These are phyloP conservation scores for Tieghemostelium lacteum DNA, from an alignment of 78 protist species.

Conservation along the genomic window DNA sequence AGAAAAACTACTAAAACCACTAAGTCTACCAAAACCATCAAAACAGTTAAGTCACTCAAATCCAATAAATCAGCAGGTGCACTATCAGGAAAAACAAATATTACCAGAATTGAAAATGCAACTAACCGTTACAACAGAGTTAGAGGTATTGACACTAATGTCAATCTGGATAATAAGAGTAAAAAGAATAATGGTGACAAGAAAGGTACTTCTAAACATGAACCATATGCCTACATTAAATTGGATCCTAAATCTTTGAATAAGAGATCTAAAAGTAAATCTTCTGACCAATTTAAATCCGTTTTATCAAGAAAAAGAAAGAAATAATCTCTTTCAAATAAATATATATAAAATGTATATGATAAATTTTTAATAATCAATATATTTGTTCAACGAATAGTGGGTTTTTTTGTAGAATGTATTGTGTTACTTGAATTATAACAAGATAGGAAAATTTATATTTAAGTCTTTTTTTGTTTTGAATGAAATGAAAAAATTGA, in stretches of 20 bases:
- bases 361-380: no score
- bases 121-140: constrained; percentile 45
- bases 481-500: no score
- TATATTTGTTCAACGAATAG: no score
- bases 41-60: neutral
- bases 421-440: no score
- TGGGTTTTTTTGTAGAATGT: no score
- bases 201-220: constrained; percentile 6
- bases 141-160: constrained; percentile 52
- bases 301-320: neutral
- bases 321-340: no score
- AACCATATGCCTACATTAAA: constrained; percentile 73
- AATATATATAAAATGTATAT: no score
- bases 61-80: neutral
- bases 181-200: constrained; percentile 31
- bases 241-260: constrained; percentile 68
- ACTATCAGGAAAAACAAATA: no score
- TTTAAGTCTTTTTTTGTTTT: no score
- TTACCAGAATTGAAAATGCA: constrained; percentile 33
- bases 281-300: neutral
- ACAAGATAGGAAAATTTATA: no score
- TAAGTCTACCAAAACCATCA: constrained; percentile 10
- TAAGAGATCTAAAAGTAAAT: constrained; percentile 27
- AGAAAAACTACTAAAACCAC: constrained; percentile 11
- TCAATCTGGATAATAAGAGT: neutral